Percentiles rank a stretch among this genome's conserved stretches.
Evolutionary conservation across 2,329 filamentous ascomycete species (phyloP).

Genomic region (Samsoniella hepiali): DNA sequence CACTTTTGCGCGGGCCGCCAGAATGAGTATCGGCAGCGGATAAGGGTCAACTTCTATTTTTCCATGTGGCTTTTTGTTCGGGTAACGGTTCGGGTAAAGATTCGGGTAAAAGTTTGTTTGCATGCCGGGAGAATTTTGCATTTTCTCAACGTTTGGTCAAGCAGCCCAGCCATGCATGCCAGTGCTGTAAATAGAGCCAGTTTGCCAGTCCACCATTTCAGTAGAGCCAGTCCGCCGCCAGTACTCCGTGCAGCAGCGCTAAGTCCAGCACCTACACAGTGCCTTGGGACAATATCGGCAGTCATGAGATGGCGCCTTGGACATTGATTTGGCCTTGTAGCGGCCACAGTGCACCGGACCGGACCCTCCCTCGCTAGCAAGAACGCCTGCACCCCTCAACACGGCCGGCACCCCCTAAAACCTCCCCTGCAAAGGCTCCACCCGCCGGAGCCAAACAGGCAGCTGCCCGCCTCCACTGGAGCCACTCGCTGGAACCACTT

Average conservation of each 20-base stretch:
- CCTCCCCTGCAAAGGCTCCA: not conserved
- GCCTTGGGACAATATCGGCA: not conserved
- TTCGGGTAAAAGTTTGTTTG: too few species aligned
- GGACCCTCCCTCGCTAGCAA: too few species aligned
- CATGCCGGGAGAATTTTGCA: too few species aligned
- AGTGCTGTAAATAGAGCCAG: too few species aligned
- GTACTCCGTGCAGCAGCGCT: not conserved
- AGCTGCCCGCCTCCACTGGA: slow-evolving; percentile 9
- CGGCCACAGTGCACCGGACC: not conserved
- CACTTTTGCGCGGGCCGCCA: not conserved
- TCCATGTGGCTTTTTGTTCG: too few species aligned
- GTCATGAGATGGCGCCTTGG: not conserved
- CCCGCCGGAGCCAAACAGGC: slow-evolving; percentile 9
- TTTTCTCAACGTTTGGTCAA: too few species aligned
- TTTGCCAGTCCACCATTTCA: too few species aligned
- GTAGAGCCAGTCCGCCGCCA: too few species aligned
- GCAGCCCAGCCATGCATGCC: too few species aligned
- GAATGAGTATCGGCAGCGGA: not conserved
- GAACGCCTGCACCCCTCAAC: not conserved
- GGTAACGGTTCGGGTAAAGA: too few species aligned
- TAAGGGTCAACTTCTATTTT: not conserved
- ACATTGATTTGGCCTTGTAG: not conserved
- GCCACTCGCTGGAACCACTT: slow-evolving; percentile 3
- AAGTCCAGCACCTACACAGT: too few species aligned
- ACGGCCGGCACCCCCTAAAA: not conserved